Percentiles rank a stretch among this genome's conserved stretches.
phyloP scores from a whole-genome alignment of 2,329 filamentous ascomycete species.

The Bipolaris sorokiniana region DNA sequence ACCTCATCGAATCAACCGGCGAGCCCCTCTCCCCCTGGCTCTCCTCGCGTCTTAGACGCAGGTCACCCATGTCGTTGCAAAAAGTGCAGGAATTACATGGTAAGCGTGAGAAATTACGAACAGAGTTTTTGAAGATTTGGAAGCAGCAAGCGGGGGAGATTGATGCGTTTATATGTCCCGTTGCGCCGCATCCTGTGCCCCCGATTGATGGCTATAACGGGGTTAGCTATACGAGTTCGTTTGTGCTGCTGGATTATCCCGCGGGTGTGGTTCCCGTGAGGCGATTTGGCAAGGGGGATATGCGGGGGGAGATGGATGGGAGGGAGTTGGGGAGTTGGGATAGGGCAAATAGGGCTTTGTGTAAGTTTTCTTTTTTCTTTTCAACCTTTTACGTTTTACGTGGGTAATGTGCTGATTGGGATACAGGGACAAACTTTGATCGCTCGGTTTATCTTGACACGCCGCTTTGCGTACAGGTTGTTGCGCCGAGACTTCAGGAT shows the following conservation, averaged over 20 bases:
- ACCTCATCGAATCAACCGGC: conserved; percentile 60
- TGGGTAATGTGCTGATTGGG: conserved; percentile 6
- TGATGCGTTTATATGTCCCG: conserved; percentile 68
- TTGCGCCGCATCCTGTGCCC: conserved; percentile 68
- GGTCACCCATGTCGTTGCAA: conserved; percentile 55
- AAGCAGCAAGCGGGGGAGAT: conserved; percentile 53
- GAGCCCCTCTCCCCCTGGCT: conserved; percentile 68
- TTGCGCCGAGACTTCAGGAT: conserved; percentile 62
- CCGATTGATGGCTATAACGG: conserved; percentile 68
- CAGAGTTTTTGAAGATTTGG: conserved; percentile 66
- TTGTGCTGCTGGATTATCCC: conserved; percentile 68
- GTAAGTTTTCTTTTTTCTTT: conserved; percentile 41
- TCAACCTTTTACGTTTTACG: neutral
- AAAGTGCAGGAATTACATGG: conserved; percentile 61
- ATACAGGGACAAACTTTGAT: conserved; percentile 55
- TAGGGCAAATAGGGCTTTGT: conserved; percentile 64
- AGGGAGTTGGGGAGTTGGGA: conserved; percentile 63
- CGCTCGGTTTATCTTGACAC: conserved; percentile 61
- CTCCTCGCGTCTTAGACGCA: conserved; percentile 57
- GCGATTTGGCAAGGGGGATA: conserved; percentile 56
- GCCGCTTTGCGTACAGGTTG: conserved; percentile 62
- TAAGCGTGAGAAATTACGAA: conserved; percentile 59
- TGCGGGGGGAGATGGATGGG: conserved; percentile 55
- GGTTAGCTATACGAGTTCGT: conserved; percentile 66
- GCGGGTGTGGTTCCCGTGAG: conserved; percentile 64